These are phyloP conservation scores for Trichoderma atroviride DNA, from an alignment of 2,329 filamentous ascomycete species.

Conservation along the genomic window DNA sequence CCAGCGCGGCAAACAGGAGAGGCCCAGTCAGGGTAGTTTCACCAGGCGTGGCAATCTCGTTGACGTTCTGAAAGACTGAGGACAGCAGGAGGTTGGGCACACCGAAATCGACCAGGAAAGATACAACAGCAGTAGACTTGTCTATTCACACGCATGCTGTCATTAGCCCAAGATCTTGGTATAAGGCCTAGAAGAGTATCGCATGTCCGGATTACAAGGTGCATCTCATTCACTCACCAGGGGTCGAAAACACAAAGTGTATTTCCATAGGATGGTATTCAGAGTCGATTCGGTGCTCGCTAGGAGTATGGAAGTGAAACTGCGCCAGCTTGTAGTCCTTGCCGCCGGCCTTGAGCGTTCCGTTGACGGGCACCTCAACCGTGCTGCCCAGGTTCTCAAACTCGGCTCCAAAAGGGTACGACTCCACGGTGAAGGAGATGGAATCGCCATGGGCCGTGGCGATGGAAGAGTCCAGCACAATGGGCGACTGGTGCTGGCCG, in stretches of 20 bases:
- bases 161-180: neutral
- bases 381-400: constrained; percentile 58
- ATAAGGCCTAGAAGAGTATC: neutral
- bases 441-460: constrained; percentile 35
- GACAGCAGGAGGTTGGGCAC: constrained; percentile 36
- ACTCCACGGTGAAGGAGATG: constrained; percentile 43
- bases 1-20: constrained; percentile 49
- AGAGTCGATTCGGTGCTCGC: constrained; percentile 57
- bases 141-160: neutral
- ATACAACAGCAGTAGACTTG: constrained; percentile 36
- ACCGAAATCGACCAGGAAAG: constrained; percentile 24
- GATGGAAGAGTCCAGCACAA: constrained; percentile 49
- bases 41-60: constrained; percentile 45
- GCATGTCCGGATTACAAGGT: neutral
- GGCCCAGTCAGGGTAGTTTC: constrained; percentile 39
- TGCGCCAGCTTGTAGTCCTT: constrained; percentile 51
- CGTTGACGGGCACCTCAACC: constrained; percentile 52
- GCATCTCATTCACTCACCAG: constrained; percentile 4
- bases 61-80: constrained; percentile 43
- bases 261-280: constrained; percentile 37
- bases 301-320: constrained; percentile 64
- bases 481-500: constrained; percentile 58
- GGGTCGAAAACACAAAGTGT: constrained; percentile 36
- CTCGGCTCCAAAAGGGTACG: constrained; percentile 41
- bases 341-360: constrained; percentile 47